Conservation (phyloP, 2,329 filamentous ascomycete genomes). For the Verticillium nonalfalfae region DNA sequence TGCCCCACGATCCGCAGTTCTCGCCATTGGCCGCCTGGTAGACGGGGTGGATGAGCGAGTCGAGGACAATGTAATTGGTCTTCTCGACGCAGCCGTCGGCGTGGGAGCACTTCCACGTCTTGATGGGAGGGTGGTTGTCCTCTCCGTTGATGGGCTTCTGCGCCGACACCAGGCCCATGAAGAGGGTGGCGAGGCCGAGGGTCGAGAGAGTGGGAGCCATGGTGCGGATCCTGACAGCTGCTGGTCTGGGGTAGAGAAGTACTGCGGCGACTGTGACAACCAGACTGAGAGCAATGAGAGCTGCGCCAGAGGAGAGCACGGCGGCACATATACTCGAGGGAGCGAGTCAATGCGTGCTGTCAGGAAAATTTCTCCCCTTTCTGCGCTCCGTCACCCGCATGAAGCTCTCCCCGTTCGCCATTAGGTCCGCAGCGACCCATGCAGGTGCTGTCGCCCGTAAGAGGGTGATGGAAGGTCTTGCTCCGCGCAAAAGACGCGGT, state of each 20-base stretch:
- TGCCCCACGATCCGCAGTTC: constrained; percentile 25
- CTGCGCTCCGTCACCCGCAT: not conserved
- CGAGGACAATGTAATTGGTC: constrained; percentile 42
- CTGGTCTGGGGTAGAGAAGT: not conserved
- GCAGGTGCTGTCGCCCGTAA: not conserved
- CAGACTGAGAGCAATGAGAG: not conserved
- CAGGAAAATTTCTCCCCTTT: not conserved
- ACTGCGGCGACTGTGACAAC: not conserved
- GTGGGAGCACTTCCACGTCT: constrained; percentile 46
- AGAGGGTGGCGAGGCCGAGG: constrained; percentile 11
- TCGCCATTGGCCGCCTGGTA: constrained; percentile 29
- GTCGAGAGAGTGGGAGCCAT: constrained; percentile 6
- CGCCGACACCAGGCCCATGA: constrained; percentile 21
- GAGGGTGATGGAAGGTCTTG: not conserved
- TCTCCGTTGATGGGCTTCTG: constrained; percentile 31
- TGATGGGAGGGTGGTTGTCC: constrained; percentile 44
- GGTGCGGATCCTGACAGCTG: not conserved
- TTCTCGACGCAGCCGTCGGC: constrained; percentile 38
- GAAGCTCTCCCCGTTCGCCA: not conserved
- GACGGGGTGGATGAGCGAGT: constrained; percentile 38
- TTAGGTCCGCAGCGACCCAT: no score
- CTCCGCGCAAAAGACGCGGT: not conserved
- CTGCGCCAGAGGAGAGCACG: not conserved
- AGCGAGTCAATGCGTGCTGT: not conserved
- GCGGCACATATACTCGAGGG: not conserved